Conservation (phyloP, 108 stramenopile genomes). For the Asterionellopsis glacialis region DNA sequence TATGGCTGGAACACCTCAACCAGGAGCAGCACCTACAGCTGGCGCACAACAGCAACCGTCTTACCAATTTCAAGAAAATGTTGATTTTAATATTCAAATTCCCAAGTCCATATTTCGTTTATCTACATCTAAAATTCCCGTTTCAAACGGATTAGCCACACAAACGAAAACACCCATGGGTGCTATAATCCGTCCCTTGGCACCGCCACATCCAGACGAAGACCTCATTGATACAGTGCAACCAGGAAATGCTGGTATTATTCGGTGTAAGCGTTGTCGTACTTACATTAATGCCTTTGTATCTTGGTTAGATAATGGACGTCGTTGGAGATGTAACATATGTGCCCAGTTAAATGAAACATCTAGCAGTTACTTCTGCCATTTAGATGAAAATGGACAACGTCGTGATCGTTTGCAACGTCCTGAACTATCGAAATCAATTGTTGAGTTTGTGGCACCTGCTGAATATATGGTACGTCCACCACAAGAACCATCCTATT, state of each 20-base stretch:
- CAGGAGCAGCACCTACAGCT: not conserved
- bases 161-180: conserved; percentile 70
- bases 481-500: conserved; percentile 94
- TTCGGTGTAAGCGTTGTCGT: conserved; percentile 96
- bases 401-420: conserved; percentile 86
- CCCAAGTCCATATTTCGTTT: conserved; percentile 60
- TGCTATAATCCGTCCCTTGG: conserved; percentile 75
- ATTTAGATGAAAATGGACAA: conserved; percentile 87
- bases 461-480: conserved; percentile 99
- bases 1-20: not conserved
- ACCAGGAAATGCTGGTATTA: conserved; percentile 92
- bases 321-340: conserved; percentile 97
- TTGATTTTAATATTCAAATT: conserved; percentile 64
- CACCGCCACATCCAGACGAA: conserved; percentile 43
- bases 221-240: conserved; percentile 83
- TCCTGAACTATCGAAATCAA: conserved; percentile 85
- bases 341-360: conserved; percentile 92
- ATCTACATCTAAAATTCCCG: conserved; percentile 50
- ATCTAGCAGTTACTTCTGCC: conserved; percentile 92
- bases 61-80: conserved; percentile 41
- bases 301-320: conserved; percentile 92
- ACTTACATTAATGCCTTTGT: conserved; percentile 99
- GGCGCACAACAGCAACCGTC: not conserved
- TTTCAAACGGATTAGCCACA: conserved; percentile 45
- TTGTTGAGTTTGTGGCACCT: conserved; percentile 93